Evolutionary conservation across 2,329 filamentous ascomycete genomes (phyloP), one percentile per base, ranked within the genome.

Genomic region (Colletotrichum camelliae): DNA sequence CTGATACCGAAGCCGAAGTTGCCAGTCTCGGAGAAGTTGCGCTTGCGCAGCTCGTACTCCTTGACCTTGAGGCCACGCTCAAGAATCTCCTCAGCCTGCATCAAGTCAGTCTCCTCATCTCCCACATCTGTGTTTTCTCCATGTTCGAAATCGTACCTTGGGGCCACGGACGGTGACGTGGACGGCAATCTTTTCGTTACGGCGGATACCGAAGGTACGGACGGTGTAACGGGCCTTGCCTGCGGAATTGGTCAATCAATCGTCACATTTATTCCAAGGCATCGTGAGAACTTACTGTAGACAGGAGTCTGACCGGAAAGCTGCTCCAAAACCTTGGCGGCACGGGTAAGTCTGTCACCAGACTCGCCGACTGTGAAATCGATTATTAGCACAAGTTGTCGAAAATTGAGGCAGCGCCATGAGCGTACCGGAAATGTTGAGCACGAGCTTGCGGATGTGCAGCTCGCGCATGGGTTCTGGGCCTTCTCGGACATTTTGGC

Each of bases 61-160:
- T 99, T 99, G 93, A 99, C 97, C 94, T 99, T 99, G 88, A 99
- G 94, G 88, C 97, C 97, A 93, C 97, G 96, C 95, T 99, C 97
- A 86, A 99, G 94, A 86, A 99, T 99, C 91, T 99, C 97, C 93
- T 99, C 97, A 79, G 97, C 97, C 94, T 92, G 72, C 27, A 18
- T 13, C 18, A 61, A 12, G 67, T 76, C 43, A 62, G 73, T 24
- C 18, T 43, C 6, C 21, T 7, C 15, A 13, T 15, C 6, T 62
- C 16, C 48, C 7, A 3, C 6, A 6, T 9, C 21, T 29, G 35
- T n/a, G 1, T 1, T 2, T 43, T 57, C 37, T 48, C 67, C 2
- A 21, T 37, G n/a, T 31, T 57, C 65, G 31, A 55, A 58, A 43
- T 64, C 79, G 80, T 85, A 87, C 86, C 86, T 98, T 88, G 89